These are phyloP conservation scores for Starmera amethionina DNA, from an alignment of 805 yeast genomes.

Conservation along the genomic window DNA sequence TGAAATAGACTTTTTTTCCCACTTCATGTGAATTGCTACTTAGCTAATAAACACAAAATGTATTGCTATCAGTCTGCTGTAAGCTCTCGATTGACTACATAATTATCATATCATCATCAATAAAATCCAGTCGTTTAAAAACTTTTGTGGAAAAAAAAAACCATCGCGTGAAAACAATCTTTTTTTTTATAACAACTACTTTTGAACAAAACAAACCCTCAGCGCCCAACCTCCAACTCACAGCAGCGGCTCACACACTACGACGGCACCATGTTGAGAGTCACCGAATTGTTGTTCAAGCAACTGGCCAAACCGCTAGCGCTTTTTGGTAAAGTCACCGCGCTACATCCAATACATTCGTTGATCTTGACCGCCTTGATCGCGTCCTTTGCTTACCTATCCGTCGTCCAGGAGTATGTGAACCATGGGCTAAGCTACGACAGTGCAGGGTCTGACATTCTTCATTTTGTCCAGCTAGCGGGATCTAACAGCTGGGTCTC, in stretches of 20 bases:
- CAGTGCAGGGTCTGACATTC: conserved; percentile 21
- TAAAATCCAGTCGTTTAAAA: no score
- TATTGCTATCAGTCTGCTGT: background rate
- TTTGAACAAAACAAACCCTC: no score
- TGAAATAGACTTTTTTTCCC: conserved; percentile 45
- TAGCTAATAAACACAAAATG: background rate
- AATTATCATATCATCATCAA: no score
- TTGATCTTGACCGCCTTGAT: conserved; percentile 61
- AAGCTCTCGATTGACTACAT: no score
- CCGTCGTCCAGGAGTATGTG: conserved; percentile 59
- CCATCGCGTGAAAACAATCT: no score
- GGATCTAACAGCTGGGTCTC: conserved; percentile 35
- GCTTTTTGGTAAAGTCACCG: conserved; percentile 42
- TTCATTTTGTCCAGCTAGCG: conserved; percentile 28
- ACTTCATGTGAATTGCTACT: no score
- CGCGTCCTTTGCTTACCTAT: conserved; percentile 73
- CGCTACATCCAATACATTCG: conserved; percentile 80
- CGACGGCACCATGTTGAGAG: background rate
- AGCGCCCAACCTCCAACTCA: no score
- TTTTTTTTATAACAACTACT: no score
- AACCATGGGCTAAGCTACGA: conserved; percentile 19
- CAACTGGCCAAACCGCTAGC: conserved; percentile 32
- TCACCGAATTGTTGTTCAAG: conserved; percentile 21
- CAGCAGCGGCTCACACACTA: no score
- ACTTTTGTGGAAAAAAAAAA: no score